Evolutionary conservation across 345 rosid genomes (phyloP), one percentile per base, ranked within the genome.

Genomic region (Crucihimalaya himalaica): DNA sequence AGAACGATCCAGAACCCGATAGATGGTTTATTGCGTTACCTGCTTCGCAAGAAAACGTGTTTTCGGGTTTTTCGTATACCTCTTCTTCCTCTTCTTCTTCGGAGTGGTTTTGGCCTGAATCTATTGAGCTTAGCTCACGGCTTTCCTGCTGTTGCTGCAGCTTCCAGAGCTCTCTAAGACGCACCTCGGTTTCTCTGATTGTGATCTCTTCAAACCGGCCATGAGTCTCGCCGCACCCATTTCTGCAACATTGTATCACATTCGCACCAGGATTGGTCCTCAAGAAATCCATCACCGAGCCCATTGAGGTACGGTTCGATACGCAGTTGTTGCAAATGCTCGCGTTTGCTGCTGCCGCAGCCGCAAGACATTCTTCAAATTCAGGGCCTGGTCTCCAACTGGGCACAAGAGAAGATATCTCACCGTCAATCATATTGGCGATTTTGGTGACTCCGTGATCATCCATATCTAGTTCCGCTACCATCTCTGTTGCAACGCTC

Each of bases 401-500:
- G 0, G 97, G 99, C 45, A 92, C 98, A 70, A 96, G 81, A 11
- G 85, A 81, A 68, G 87, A 63, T 69, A 96, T 89, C 81, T 88
- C 99, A 14, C 91, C 92, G 25, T 96, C 99, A 11, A 96, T 95
- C 89, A 87, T 92, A 40, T 90, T 94, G 5, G 99, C 94, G 14
- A 95, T 95, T 28, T 83, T 90, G 0, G 90, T 92, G 56, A 84
- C 97, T 23, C 93, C 99, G 46, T 92, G 98, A 78, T 92, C 94
- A 8, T 84, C 88, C 66, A 95, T 85, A 68, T 95, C 99, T 11
- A 95, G 85, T 58, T 95, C 99, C 0, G 92, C 88, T 31, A 95
- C 94, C 99, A 95, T 95, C 86, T 95, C 99, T 4, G 94, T 84
- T 16, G 99, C 98, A 46, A 96, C 99, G 14, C 89, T 90, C 48